Evolutionary conservation across 441 rosid species (phyloP).

Genomic region (Syzygium syzygioides): DNA sequence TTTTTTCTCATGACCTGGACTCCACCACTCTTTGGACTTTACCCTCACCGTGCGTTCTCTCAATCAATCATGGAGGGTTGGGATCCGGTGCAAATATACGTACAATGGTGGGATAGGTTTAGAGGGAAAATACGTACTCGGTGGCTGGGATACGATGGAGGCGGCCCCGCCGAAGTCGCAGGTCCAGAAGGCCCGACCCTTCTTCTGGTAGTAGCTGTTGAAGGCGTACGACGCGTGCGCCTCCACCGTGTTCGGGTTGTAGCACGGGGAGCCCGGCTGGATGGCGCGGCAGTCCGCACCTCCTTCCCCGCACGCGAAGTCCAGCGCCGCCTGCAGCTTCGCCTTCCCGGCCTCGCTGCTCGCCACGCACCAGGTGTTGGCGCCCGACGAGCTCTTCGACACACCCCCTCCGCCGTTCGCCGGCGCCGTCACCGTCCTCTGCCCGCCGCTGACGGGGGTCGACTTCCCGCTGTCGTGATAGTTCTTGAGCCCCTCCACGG

Average conservation of each 20-base stretch:
- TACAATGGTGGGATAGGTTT: background rate
- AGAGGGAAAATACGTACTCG: constrained; percentile 43
- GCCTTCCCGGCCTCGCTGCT: constrained; percentile 45
- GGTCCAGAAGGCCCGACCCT: constrained; percentile 53
- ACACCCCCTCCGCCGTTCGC: constrained; percentile 39
- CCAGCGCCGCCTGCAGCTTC: constrained; percentile 60
- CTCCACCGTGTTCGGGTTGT: constrained; percentile 56
- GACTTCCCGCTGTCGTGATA: constrained; percentile 39
- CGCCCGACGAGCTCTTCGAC: constrained; percentile 52
- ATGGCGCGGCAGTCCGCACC: constrained; percentile 76
- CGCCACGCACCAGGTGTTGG: constrained; percentile 80
- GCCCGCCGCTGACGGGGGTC: constrained; percentile 25
- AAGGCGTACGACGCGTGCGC: constrained; percentile 92
- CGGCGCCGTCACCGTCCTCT: constrained; percentile 16
- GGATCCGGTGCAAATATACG: background rate
- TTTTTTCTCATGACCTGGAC: background rate
- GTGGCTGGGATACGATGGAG: constrained; percentile 57
- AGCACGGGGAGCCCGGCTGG: constrained; percentile 71
- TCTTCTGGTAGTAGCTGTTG: constrained; percentile 84
- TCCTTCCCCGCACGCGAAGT: constrained; percentile 86
- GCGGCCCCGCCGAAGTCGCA: constrained; percentile 89
- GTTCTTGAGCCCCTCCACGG: constrained; percentile 40
- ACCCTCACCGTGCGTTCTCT: background rate
- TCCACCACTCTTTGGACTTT: background rate
- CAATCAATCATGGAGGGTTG: background rate